Evolutionary conservation across 1,139 yeast species (phyloP), one percentile per base, ranked within the genome.

Genomic region (Geotrichum macrosporum): DNA sequence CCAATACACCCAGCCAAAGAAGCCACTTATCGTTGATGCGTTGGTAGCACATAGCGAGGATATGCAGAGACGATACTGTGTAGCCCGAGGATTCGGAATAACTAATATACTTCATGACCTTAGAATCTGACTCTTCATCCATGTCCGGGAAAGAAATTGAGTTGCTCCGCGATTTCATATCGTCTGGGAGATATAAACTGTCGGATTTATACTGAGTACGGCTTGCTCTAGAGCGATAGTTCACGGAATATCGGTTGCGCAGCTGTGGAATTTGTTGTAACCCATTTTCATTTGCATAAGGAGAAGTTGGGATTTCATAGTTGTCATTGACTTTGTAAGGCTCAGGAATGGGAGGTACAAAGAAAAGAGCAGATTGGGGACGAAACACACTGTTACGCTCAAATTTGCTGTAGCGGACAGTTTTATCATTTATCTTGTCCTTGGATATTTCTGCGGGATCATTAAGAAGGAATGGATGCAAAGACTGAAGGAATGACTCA

Each of bases 1-100:
- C 55, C 0, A 74, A 0, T 1, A 84, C 47, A 0, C 96, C 97
- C 1, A 74, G 1, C 1, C 61, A 22, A 1, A 84, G 58, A 1
- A 71, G 41, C 2, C 48, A 20, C 48, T 74, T 79, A 39, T 53
- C 43, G 0, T 60, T 61, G n/a, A 61, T 44, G 5, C 57, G 39
- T 15, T 46, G 39, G 24, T 44, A 50, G 16, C 50, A 44, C 33
- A 38, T 37, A 15, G 19, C 13, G 16, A 40, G 19, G 6, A 50
- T 36, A 26, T 40, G 34, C 4, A 44, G 9, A 8, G 49, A 41
- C 1, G 53, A 48, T n/a, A 47, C 39, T 3, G 35, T 24, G 21
- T 36, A 32, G 12, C 21, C 20, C 4, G 45, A 32, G 10, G 48
- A 33, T 29, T 46, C 49, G 21, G 37, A 26, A 19, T 44, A 38